Percentiles rank a stretch among this genome's conserved stretches.
These are phyloP conservation scores for Euryodendron excelsum DNA, from an alignment of 148 eudicot species.

Conservation along the genomic window DNA sequence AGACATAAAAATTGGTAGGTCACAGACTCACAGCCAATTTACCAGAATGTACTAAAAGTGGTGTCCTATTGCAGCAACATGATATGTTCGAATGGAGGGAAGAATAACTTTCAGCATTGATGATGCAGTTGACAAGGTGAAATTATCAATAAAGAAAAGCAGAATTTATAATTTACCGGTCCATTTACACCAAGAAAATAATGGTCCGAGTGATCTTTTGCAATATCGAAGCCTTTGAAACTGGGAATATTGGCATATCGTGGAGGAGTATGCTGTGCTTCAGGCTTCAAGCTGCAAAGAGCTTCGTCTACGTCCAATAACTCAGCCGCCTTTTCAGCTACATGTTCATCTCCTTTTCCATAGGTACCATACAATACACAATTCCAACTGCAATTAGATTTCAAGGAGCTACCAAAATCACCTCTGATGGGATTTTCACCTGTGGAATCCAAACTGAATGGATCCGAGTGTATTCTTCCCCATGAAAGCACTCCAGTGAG, in stretches of 20 bases:
- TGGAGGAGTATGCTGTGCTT: constrained; percentile 15
- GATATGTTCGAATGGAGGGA: not conserved
- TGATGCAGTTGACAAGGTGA: not conserved
- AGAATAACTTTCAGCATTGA: not conserved
- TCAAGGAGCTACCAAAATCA: constrained; percentile 37
- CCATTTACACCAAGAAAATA: constrained; percentile 54
- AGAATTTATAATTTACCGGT: constrained; percentile 41
- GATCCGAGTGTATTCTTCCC: constrained; percentile 49
- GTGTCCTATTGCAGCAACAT: not conserved
- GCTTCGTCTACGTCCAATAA: constrained; percentile 39
- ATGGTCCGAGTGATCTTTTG: constrained; percentile 82
- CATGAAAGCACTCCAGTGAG: constrained; percentile 83
- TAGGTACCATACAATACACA: too few species aligned
- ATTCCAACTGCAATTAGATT: constrained; percentile 33
- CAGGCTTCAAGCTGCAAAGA: constrained; percentile 32
- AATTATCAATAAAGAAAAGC: constrained; percentile 3
- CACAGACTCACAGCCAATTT: not conserved
- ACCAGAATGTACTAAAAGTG: not conserved
- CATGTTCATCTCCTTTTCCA: constrained; percentile 30
- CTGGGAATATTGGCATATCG: constrained; percentile 31
- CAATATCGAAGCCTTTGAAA: constrained; percentile 89
- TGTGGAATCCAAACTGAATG: constrained; percentile 27
- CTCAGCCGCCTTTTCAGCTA: constrained; percentile 24
- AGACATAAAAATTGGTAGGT: not conserved
- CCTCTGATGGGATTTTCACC: constrained; percentile 40